Conservation (phyloP, 805 yeast genomes). For the Wickerhamomyces sydowiorum region DNA sequence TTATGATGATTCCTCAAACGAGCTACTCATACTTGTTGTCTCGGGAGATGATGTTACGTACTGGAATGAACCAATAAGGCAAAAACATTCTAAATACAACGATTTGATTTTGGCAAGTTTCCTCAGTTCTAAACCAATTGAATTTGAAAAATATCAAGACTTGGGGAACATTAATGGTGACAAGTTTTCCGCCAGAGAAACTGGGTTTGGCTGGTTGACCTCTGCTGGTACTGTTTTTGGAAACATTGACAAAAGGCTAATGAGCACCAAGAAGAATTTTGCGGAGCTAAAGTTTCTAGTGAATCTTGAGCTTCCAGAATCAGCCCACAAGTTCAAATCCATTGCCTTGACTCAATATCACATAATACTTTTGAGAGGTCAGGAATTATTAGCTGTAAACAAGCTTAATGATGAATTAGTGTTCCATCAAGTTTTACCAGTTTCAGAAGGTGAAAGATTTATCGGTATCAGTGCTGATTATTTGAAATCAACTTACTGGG, state of each 20-base stretch:
- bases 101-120: conserved; percentile 16
- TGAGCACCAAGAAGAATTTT: conserved; percentile 17
- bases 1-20: conserved; percentile 4
- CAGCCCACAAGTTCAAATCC: conserved; percentile 28
- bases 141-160: conserved; percentile 32
- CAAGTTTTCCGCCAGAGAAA: conserved; percentile 23
- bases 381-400: conserved; percentile 39
- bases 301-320: conserved; percentile 32
- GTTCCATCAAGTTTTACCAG: conserved; percentile 34
- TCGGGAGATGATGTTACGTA: conserved; percentile 28
- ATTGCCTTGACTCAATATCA: conserved; percentile 50
- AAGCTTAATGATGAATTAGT: conserved; percentile 45
- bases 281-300: conserved; percentile 33
- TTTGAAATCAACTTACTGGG: conserved; percentile 63
- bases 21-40: conserved; percentile 14
- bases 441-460: conserved; percentile 28
- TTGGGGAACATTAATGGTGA: conserved; percentile 26
- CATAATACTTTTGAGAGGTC: conserved; percentile 39
- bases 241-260: conserved; percentile 19
- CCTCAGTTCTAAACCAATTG: conserved; percentile 24
- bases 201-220: conserved; percentile 41
- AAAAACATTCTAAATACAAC: conserved; percentile 15
- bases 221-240: conserved; percentile 43
- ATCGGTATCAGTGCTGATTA: conserved; percentile 47
- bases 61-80: conserved; percentile 17